These are phyloP conservation scores for Striga asiatica DNA, from an alignment of 257 asterid species.

Conservation along the genomic window DNA sequence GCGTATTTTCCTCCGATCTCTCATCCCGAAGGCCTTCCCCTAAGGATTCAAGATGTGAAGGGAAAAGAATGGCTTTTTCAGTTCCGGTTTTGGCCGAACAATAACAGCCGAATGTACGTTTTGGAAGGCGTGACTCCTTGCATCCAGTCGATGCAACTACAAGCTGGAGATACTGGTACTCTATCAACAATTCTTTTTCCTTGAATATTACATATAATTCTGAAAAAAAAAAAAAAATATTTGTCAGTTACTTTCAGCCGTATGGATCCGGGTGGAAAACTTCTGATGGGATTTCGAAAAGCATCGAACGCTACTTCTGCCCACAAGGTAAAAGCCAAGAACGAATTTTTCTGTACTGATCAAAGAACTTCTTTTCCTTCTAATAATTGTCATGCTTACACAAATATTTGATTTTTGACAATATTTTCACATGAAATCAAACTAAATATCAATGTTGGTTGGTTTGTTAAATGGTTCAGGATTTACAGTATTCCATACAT, in stretches of 20 bases:
- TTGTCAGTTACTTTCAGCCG: constrained; percentile 94
- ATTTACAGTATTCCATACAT: constrained; percentile 38
- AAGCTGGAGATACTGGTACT: constrained; percentile 97
- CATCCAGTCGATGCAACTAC: constrained; percentile 94
- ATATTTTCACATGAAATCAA: constrained; percentile 1
- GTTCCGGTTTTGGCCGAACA: constrained; percentile 96
- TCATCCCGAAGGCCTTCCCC: constrained; percentile 97
- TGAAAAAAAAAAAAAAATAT: too few relatives aligned
- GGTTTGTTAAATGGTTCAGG: constrained; percentile 34
- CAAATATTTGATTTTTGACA: background rate
- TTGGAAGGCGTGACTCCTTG: constrained; percentile 97
- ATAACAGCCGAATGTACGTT: constrained; percentile 94
- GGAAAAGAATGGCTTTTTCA: constrained; percentile 98
- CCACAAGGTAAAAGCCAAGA: constrained; percentile 71
- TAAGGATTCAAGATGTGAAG: constrained; percentile 92
- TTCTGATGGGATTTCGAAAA: constrained; percentile 91
- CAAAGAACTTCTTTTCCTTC: too few relatives aligned
- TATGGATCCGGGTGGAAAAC: constrained; percentile 95
- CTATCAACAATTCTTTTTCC: background rate
- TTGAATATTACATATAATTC: too few relatives aligned
- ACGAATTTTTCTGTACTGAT: too few relatives aligned
- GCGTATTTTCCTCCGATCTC: constrained; percentile 94
- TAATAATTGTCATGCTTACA: background rate
- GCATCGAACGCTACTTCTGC: constrained; percentile 42
- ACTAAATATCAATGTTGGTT: constrained; percentile 5